Base-by-base conservation (phyloP, 331 rosid species). In the Quercus phellos region DNA sequence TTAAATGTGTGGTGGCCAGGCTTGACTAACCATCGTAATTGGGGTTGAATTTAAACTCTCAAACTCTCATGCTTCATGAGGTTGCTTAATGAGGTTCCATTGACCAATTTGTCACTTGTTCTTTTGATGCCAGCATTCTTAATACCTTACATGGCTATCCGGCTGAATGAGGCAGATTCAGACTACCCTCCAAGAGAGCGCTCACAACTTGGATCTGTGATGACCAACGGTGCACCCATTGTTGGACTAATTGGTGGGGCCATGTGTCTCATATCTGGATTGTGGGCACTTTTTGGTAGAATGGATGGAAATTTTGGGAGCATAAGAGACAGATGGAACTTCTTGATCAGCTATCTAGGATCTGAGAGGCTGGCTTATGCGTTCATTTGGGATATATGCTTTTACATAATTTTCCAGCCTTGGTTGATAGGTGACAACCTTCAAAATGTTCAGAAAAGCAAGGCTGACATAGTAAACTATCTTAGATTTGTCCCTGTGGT, bases 81-180 rank as follows among this genome's bases (percentile, higher is more conserved):
- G 53, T 46, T 46, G 53, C 53, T 46, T 46, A 46, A 1, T 46
- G 42, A 7, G 8, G 32, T 22, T 14, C 22, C 11, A 63, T 30
- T 17, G 32, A 63, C n/a, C 70, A 16, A 24, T 30, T 35, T 30
- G 8, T 30, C 43, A 30, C 46, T 18, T 66, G 17, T 24, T 56
- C 30, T 22, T 78, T 58, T 83, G 70, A 24, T 85, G 71, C 76
- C 91, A 92, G 98, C 97, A 72, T 91, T 94, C 85, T 81, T 94
- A 79, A 92, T 94, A 85, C 97, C 98, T 30, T 94, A 94, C 84
- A 92, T 94, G 99, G 98, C 99, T 78, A 91, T 92, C 82, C 94
- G 99, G 70, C 77, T 92, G 79, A 92, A 90, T 54, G 85, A 83
- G 81, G 88, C 87, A 21, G 88, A 78, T 22, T 68, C 78, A 10